Percentiles rank a stretch among this genome's conserved stretches.
phyloP scores from a whole-genome alignment of 2,329 filamentous ascomycete species.

The Plectosphaerella cucumerina region DNA sequence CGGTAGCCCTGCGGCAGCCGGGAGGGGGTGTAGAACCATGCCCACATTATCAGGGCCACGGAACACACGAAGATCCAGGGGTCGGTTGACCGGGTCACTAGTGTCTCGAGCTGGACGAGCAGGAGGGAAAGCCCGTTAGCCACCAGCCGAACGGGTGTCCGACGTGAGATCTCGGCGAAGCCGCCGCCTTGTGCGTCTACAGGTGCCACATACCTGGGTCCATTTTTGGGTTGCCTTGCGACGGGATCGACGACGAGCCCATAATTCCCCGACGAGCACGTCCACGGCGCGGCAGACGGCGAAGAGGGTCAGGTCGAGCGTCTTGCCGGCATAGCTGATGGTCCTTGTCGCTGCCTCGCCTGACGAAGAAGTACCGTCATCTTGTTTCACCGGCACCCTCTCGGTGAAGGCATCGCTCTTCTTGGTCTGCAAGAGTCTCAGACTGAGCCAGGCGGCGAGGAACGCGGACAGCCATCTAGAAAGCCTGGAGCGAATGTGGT shows the following conservation, averaged over 20 bases:
- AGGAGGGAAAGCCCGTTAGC: slow-evolving; percentile 8
- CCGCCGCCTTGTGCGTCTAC: neutral
- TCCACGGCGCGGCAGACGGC: slow-evolving; percentile 68
- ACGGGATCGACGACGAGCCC: slow-evolving; percentile 46
- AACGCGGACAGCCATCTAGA: slow-evolving; percentile 55
- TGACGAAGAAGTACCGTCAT: slow-evolving; percentile 13
- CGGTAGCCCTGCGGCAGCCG: slow-evolving; percentile 70
- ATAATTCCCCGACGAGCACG: slow-evolving; percentile 62
- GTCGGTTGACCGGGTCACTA: slow-evolving; percentile 49
- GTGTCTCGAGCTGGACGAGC: slow-evolving; percentile 31
- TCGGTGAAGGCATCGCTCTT: slow-evolving; percentile 39
- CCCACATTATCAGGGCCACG: slow-evolving; percentile 78
- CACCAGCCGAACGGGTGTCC: neutral
- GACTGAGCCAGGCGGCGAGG: slow-evolving; percentile 52
- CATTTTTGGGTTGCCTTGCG: slow-evolving; percentile 40
- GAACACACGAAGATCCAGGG: slow-evolving; percentile 68
- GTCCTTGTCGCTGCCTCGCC: slow-evolving; percentile 18
- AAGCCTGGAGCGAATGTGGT: slow-evolving; percentile 33
- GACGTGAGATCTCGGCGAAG: too few relatives aligned
- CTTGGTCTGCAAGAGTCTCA: slow-evolving; percentile 55
- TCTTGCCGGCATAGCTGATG: slow-evolving; percentile 57
- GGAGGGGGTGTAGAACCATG: slow-evolving; percentile 75
- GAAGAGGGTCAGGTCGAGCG: slow-evolving; percentile 80
- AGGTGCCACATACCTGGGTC: slow-evolving; percentile 34
- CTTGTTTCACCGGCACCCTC: slow-evolving; percentile 24